A percentile compares a stretch with the other conserved stretches of the same genome.
Conservation (phyloP, 352 stramenopile genomes). For the Phytopythium cucurbitacearum region DNA sequence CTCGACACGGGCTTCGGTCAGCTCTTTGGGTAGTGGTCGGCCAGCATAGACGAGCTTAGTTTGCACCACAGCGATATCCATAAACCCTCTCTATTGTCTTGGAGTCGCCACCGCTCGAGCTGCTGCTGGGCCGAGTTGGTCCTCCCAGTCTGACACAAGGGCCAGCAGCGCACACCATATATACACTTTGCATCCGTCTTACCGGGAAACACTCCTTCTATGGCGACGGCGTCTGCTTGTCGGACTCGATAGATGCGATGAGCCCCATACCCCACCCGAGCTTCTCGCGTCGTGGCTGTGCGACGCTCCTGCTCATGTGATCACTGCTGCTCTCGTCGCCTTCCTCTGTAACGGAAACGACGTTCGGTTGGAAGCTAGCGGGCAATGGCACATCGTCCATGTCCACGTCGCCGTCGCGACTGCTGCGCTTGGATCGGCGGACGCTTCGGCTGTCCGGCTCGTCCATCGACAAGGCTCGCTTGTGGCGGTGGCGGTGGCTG, state of each 20-base stretch:
- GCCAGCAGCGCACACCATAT: no score
- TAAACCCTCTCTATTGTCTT: neutral
- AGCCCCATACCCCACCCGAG: conserved; percentile 83
- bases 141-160: no score
- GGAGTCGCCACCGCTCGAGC: no score
- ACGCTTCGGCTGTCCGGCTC: conserved; percentile 7
- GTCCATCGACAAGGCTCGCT: conserved; percentile 7
- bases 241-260: conserved; percentile 8
- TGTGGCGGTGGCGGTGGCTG: conserved; percentile 1
- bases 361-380: conserved; percentile 26
- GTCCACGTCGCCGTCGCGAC: conserved; percentile 14
- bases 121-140: no score
- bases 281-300: conserved; percentile 44
- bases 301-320: neutral
- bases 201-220: no score
- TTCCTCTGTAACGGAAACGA: conserved; percentile 13
- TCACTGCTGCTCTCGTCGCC: neutral
- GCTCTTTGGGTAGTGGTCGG: conserved; percentile 30
- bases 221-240: no score
- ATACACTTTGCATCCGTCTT: no score
- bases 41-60: neutral
- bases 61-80: neutral
- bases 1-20: conserved; percentile 47
- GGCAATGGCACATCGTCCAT: conserved; percentile 55
- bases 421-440: neutral